Conservation (phyloP, 345 rosid genomes). For the Stellera chamaejasme region DNA sequence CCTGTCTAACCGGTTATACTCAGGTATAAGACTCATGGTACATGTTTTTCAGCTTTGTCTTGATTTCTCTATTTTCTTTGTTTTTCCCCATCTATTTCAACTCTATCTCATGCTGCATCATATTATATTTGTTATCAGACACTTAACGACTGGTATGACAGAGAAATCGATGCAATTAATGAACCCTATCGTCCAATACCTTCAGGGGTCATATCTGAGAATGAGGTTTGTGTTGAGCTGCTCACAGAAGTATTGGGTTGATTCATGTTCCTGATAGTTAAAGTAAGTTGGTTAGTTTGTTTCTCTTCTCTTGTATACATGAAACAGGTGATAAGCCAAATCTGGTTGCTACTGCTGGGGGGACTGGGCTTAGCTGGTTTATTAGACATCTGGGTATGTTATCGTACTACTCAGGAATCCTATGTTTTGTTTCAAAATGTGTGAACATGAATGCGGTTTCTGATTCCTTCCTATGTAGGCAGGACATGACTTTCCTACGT, state of each 20-base stretch:
- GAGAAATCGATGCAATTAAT: slow-evolving; percentile 94
- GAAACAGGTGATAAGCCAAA: slow-evolving; percentile 75
- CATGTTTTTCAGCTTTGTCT: too few species aligned
- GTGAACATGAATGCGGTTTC: slow-evolving; percentile 1
- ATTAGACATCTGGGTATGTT: slow-evolving; percentile 89
- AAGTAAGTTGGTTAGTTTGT: background rate
- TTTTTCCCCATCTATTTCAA: too few species aligned
- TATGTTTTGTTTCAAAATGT: slow-evolving; percentile 5
- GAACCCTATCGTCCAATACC: slow-evolving; percentile 99
- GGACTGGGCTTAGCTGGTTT: slow-evolving; percentile 80
- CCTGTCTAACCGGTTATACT: slow-evolving; percentile 93
- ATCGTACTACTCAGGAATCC: slow-evolving; percentile 4
- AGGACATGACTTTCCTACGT: slow-evolving; percentile 66
- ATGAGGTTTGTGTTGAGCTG: slow-evolving; percentile 43
- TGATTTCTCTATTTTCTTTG: too few species aligned
- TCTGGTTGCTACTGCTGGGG: slow-evolving; percentile 80
- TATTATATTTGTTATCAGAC: slow-evolving; percentile 41
- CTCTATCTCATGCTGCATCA: too few species aligned
- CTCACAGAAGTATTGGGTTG: background rate
- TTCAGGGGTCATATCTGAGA: slow-evolving; percentile 87
- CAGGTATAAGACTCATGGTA: slow-evolving; percentile 41
- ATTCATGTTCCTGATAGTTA: background rate
- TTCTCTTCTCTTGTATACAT: slow-evolving; percentile 11
- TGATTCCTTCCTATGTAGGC: slow-evolving; percentile 48
- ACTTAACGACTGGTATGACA: slow-evolving; percentile 88